Percentiles rank a stretch among this genome's conserved stretches.
Conservation (phyloP, 495 filamentous ascomycete genomes). For the Lasiosphaeriaceae sp. region DNA sequence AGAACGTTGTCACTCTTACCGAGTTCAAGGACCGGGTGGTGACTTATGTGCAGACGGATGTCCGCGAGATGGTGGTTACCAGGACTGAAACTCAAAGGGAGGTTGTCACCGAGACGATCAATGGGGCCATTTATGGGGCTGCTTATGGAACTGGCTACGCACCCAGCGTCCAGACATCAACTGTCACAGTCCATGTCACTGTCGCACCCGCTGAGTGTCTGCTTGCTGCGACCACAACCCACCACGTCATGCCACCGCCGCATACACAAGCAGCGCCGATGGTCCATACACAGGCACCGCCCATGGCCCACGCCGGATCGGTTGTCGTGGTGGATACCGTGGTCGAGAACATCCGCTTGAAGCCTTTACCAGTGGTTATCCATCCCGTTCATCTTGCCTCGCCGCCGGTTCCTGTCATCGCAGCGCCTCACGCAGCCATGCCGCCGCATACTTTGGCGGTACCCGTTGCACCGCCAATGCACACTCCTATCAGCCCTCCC, state of each 20-base stretch:
- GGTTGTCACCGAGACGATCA: not conserved
- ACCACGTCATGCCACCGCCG: not conserved
- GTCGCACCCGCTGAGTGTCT: not conserved
- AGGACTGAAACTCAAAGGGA: not conserved
- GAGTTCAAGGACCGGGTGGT: not conserved
- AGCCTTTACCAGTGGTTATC: too few relatives aligned
- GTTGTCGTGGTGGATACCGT: too few relatives aligned
- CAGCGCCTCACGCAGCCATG: too few relatives aligned
- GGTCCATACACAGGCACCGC: not conserved
- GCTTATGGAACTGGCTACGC: not conserved
- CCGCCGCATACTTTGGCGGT: too few relatives aligned
- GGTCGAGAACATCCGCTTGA: too few relatives aligned
- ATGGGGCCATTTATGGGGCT: not conserved
- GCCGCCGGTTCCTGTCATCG: too few relatives aligned
- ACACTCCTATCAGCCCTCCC: too few relatives aligned
- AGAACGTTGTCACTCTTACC: not conserved
- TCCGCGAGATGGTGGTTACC: not conserved
- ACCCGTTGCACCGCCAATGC: too few relatives aligned
- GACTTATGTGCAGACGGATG: not conserved
- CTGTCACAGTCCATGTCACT: conserved; percentile 1
- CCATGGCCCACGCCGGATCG: not conserved
- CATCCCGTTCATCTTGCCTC: too few relatives aligned
- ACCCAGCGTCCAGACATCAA: not conserved
- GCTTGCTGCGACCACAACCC: not conserved
- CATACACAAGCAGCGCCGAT: not conserved